A percentile compares a stretch with the other conserved stretches of the same genome.
These are phyloP conservation scores for Boletus huronensis DNA, from an alignment of 768 basidiomycete genomes.

Conservation along the genomic window DNA sequence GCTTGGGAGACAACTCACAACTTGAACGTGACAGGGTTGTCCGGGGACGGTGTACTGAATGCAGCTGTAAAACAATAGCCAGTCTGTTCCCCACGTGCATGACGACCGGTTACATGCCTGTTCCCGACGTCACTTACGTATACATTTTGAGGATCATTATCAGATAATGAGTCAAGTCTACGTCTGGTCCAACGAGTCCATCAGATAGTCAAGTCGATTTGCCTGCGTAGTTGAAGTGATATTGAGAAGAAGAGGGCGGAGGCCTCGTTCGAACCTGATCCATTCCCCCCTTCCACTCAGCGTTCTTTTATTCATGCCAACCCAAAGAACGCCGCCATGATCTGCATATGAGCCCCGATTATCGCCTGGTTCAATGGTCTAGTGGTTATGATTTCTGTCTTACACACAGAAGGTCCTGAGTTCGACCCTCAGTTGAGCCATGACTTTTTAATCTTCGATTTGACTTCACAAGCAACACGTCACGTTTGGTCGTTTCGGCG, in stretches of 20 bases:
- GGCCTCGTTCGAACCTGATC: background rate
- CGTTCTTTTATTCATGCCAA: background rate
- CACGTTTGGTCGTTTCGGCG: too few relatives aligned
- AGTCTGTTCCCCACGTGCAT: slow-evolving; percentile 16
- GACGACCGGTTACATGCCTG: background rate
- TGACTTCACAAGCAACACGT: too few relatives aligned
- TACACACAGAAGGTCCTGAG: slow-evolving; percentile 40
- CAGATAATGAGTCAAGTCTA: background rate
- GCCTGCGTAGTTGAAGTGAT: background rate
- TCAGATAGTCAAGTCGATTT: background rate
- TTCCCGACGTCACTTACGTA: background rate
- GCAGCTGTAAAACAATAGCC: slow-evolving; percentile 9
- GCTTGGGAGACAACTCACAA: background rate
- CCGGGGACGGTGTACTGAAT: background rate
- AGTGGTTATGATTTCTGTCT: slow-evolving; percentile 61
- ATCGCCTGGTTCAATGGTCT: slow-evolving; percentile 48
- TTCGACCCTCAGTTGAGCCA: slow-evolving; percentile 46
- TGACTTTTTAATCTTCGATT: slow-evolving; percentile 18
- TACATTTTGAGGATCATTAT: background rate
- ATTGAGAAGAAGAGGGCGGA: background rate
- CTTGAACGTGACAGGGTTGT: background rate
- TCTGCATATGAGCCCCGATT: fast-evolving
- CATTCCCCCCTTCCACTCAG: too few relatives aligned
- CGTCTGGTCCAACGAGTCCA: background rate
- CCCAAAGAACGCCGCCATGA: background rate